Conservation (phyloP, 345 rosid genomes). For the Psidium guajava region DNA sequence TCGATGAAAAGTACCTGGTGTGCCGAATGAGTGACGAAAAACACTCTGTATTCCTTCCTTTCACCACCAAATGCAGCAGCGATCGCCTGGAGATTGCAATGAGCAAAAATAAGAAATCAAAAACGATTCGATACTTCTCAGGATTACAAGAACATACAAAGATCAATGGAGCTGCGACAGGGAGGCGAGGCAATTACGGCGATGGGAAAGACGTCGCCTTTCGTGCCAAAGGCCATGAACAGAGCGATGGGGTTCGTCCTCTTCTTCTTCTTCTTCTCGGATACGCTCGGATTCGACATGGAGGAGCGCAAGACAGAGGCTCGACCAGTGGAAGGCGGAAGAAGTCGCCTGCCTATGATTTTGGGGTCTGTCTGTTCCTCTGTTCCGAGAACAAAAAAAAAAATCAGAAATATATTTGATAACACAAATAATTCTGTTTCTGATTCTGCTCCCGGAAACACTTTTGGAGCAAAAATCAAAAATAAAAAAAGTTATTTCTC, state of each 20-base stretch:
- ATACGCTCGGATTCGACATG: neutral
- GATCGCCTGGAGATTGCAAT: slow-evolving; percentile 40
- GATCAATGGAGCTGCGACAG: neutral
- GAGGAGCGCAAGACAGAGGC: neutral
- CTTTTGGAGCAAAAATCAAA: no score
- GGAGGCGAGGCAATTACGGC: slow-evolving; percentile 27
- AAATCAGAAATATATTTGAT: no score
- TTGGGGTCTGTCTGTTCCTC: no score
- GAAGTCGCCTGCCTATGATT: neutral
- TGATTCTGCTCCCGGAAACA: no score
- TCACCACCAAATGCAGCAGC: slow-evolving; percentile 67
- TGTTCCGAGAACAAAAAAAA: no score
- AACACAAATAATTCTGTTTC: no score
- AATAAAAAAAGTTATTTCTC: no score
- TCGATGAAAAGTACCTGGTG: slow-evolving; percentile 40
- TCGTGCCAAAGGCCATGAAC: slow-evolving; percentile 83
- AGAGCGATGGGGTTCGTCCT: slow-evolving; percentile 38
- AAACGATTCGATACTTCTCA: neutral
- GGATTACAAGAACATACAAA: neutral
- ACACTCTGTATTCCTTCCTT: slow-evolving; percentile 35
- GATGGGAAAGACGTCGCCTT: slow-evolving; percentile 74
- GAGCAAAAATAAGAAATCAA: neutral
- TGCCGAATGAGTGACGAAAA: slow-evolving; percentile 64
- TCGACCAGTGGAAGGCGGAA: neutral
- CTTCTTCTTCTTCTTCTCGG: neutral